Evolutionary conservation across 2,329 filamentous ascomycete species (phyloP).

Genomic region (Botrytis deweyae): DNA sequence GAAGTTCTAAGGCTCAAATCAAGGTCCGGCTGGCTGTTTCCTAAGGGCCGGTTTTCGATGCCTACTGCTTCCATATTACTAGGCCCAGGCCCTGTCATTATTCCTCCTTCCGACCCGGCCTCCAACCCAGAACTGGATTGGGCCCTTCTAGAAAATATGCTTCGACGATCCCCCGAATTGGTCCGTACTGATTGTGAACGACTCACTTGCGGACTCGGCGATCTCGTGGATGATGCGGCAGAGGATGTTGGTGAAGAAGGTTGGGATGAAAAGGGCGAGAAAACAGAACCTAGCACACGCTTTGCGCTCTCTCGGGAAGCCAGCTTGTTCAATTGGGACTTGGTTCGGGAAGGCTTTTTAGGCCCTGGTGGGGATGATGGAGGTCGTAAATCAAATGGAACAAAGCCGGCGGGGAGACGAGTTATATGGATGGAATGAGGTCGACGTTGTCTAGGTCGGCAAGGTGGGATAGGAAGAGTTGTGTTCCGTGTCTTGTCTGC

Average conservation of each 20-base stretch:
- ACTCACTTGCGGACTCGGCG: slow-evolving; percentile 30
- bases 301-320: slow-evolving; percentile 45
- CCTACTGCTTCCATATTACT: slow-evolving; percentile 19
- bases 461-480: slow-evolving; percentile 44
- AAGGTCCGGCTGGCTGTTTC: slow-evolving; percentile 8
- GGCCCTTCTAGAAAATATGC: slow-evolving; percentile 32
- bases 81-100: slow-evolving; percentile 30
- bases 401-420: slow-evolving; percentile 47
- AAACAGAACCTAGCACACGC: slow-evolving; percentile 39
- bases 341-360: slow-evolving; percentile 39
- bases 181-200: slow-evolving; percentile 28
- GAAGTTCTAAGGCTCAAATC: slow-evolving; percentile 13
- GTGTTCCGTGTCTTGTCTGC: slow-evolving; percentile 25
- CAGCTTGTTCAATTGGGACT: slow-evolving; percentile 45
- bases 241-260: slow-evolving; percentile 21
- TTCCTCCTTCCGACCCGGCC: slow-evolving; percentile 13
- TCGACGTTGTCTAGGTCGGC: slow-evolving; percentile 51
- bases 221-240: slow-evolving; percentile 25
- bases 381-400: slow-evolving; percentile 41
- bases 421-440: slow-evolving; percentile 57
- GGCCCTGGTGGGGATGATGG: slow-evolving; percentile 35
- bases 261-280: slow-evolving; percentile 32
- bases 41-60: not conserved
- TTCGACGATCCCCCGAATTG: slow-evolving; percentile 28
- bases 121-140: slow-evolving; percentile 19